phyloP scores from a whole-genome alignment of 257 asterid species.

The Thymus quinquecostatus region DNA sequence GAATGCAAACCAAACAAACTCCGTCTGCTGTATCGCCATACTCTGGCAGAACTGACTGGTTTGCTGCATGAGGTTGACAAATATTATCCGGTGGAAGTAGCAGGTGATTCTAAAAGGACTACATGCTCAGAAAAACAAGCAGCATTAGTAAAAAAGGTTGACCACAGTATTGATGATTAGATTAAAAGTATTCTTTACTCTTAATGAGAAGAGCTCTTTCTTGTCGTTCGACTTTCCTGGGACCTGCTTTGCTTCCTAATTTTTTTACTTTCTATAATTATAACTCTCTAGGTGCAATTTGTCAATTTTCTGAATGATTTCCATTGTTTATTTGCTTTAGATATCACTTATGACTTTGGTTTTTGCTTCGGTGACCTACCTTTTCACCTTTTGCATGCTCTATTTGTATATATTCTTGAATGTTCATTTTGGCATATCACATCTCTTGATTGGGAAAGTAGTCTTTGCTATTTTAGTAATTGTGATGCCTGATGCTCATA shows the following conservation, averaged over 20 bases:
- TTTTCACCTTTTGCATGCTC: constrained; percentile 10
- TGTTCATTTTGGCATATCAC: not conserved
- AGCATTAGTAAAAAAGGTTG: constrained; percentile 73
- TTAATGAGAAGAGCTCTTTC: constrained; percentile 22
- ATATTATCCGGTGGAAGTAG: constrained; percentile 42
- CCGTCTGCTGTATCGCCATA: constrained; percentile 78
- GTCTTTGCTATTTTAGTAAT: not conserved
- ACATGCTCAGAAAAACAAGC: constrained; percentile 43
- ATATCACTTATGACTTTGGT: not conserved
- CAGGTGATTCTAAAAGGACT: constrained; percentile 44
- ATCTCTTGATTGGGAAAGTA: not conserved
- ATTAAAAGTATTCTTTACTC: not conserved
- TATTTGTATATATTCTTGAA: not conserved
- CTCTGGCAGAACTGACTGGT: constrained; percentile 74
- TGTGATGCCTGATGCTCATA: constrained; percentile 19
- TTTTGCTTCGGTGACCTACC: constrained; percentile 4
- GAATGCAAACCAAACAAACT: constrained; percentile 82
- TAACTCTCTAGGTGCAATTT: constrained; percentile 14
- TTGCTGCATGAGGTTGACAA: constrained; percentile 57
- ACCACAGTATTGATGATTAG: constrained; percentile 4
- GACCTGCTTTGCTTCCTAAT: constrained; percentile 4
- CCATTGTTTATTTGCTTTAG: constrained; percentile 5
- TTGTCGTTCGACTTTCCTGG: not conserved
- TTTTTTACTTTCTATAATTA: not conserved
- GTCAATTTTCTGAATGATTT: constrained; percentile 8